Conservation (phyloP, 2,329 filamentous ascomycete genomes). For the Coniosporium tulheliwenetii region DNA sequence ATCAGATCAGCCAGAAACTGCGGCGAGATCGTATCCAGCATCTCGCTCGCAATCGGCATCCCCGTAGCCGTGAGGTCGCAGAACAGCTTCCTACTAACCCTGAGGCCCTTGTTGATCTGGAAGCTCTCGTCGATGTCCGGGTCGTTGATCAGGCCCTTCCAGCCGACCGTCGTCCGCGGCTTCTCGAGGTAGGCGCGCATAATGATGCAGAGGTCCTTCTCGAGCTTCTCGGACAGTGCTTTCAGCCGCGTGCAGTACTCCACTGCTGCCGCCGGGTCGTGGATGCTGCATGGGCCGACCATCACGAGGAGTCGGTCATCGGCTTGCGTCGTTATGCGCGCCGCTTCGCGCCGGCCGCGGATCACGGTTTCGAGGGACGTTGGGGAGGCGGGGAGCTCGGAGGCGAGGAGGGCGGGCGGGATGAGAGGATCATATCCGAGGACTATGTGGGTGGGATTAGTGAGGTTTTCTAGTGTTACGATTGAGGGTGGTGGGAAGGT, state of each 20-base stretch:
- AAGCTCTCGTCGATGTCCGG: constrained; percentile 94
- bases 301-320: constrained; percentile 86
- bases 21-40: constrained; percentile 97
- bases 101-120: constrained; percentile 97
- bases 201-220: constrained; percentile 72
- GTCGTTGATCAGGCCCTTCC: constrained; percentile 99
- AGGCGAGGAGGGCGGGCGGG: constrained; percentile 70
- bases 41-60: constrained; percentile 93
- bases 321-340: constrained; percentile 61
- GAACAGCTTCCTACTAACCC: constrained; percentile 85
- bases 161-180: constrained; percentile 92
- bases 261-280: constrained; percentile 75
- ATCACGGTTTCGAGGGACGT: constrained; percentile 52
- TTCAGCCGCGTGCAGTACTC: constrained; percentile 78
- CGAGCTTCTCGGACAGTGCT: constrained; percentile 61
- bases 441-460: constrained; percentile 37
- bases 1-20: constrained; percentile 96
- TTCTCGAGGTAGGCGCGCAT: constrained; percentile 99
- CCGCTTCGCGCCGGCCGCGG: constrained; percentile 51
- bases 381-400: constrained; percentile 58
- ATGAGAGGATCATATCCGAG: constrained; percentile 89
- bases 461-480: neutral
- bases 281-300: constrained; percentile 91
- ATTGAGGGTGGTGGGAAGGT: constrained; percentile 2
- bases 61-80: constrained; percentile 72